Conservation (phyloP, 2,329 filamentous ascomycete species). For the Basipetospora chlamydospora region DNA sequence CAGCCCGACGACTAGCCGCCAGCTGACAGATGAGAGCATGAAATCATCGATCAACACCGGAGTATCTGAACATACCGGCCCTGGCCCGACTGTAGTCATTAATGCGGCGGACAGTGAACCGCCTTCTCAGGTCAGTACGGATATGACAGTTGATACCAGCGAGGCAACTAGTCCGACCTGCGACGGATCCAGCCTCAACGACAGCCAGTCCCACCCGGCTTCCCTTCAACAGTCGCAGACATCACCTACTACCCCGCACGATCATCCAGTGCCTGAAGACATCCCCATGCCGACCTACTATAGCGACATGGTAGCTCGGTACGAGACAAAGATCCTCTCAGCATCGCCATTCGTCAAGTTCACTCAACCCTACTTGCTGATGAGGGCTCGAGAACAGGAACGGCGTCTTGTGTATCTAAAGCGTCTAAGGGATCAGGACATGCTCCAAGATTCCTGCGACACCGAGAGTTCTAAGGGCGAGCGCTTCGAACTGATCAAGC, state of each 20-base stretch:
- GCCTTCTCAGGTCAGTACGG: conserved; percentile 17
- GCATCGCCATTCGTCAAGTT: conserved; percentile 96
- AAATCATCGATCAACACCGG: conserved; percentile 1
- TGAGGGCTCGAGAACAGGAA: conserved; percentile 85
- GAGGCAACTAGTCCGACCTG: background rate
- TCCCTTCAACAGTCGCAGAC: conserved; percentile 1
- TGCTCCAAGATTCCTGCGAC: conserved; percentile 38
- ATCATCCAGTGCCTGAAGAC: conserved; percentile 31
- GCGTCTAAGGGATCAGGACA: conserved; percentile 64
- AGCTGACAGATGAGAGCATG: conserved; percentile 9
- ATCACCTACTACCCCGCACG: background rate
- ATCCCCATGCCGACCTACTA: conserved; percentile 83
- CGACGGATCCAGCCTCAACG: no score
- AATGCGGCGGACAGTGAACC: conserved; percentile 23
- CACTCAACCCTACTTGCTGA: conserved; percentile 80
- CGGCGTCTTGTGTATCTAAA: conserved; percentile 69
- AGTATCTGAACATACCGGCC: conserved; percentile 7
- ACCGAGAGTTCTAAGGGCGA: conserved; percentile 50
- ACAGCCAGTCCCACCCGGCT: no score
- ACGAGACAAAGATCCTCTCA: conserved; percentile 84
- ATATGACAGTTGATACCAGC: background rate
- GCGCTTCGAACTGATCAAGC: conserved; percentile 80
- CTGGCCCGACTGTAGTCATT: conserved; percentile 18
- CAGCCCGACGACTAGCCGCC: conserved; percentile 11
- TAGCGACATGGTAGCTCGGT: conserved; percentile 85